Evolutionary conservation across 1,139 yeast species (phyloP), one percentile per base, ranked within the genome.

Genomic region (Yamadazyma diddensiae): DNA sequence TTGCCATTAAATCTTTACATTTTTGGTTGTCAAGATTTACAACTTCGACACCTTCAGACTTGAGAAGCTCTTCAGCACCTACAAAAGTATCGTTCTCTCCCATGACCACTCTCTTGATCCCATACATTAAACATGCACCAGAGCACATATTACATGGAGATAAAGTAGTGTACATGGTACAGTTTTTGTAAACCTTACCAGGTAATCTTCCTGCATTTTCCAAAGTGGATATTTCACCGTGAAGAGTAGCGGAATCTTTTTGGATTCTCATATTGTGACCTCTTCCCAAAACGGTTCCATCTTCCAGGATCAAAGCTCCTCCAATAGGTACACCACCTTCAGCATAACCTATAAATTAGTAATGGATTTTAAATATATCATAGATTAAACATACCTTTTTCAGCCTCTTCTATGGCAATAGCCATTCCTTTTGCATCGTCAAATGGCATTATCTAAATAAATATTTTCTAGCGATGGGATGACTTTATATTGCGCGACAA

Each of bases 251-350:
- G 9, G 88, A 79, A 11, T 65, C 59, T 53, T 83, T 82, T 60
- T 90, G 97, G 44, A 88, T 73, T 49, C 97, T 73, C 79, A 77
- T 71, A 59, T 90, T 90, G 59, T 86, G 97, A 16, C 97, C 97
- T 30, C 79, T 67, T 19, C 96, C 95, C 12, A 88, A 67, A 7
- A 90, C 73, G 8, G 75, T 73, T 12, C 97, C 97, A 40, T 84
- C 90, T 46, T 76, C 79, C 37, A 75, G 70, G 29, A 90, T 70
- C 39, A 84, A 54, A 50, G 92, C 73, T 39, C 96, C 79, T 52
- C 96, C 82, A 39, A 87, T 87, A 7, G 97, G 97, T 21, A 88
- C 81, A 29, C 97, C 97, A n/a, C 95, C 95, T 59, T 87, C 94
- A 6, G 62, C 65, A 48, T 67, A 73, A 28, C 90, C 81, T 73